Percentiles rank a stretch among this genome's conserved stretches.
These are phyloP conservation scores for Ceratobasidium papillatum DNA, from an alignment of 1,284 basidiomycete species.

Conservation along the genomic window DNA sequence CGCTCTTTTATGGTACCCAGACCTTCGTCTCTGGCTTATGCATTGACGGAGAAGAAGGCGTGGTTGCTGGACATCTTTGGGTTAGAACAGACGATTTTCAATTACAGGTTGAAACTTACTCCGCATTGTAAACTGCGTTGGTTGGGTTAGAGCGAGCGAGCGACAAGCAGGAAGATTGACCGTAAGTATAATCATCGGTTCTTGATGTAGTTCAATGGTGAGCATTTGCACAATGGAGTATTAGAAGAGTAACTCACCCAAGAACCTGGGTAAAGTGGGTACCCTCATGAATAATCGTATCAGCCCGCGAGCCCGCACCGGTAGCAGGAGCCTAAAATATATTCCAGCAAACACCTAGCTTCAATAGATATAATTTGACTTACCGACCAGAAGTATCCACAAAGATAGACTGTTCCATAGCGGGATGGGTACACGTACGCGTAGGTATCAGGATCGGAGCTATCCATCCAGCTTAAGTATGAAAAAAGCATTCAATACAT, in stretches of 20 bases:
- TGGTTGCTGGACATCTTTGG: slow-evolving; percentile 9
- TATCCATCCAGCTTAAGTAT: not conserved
- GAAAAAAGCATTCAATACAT: not conserved
- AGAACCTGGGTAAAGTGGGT: slow-evolving; percentile 39
- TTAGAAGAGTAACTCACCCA: not conserved
- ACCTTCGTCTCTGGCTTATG: not conserved
- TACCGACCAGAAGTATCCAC: slow-evolving; percentile 29
- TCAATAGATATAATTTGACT: not conserved
- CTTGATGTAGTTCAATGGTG: not conserved
- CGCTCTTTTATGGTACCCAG: not conserved
- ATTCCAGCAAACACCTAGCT: not conserved
- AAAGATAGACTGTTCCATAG: slow-evolving; percentile 38
- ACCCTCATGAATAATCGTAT: slow-evolving; percentile 39
- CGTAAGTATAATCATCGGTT: slow-evolving; percentile 38
- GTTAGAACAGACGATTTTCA: not conserved
- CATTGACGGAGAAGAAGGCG: slow-evolving; percentile 32
- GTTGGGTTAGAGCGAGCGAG: slow-evolving; percentile 30
- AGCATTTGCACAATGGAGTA: not conserved
- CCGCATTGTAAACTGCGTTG: slow-evolving; percentile 38
- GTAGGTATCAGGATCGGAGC: slow-evolving; percentile 33
- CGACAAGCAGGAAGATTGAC: slow-evolving; percentile 25
- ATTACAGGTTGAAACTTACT: not conserved
- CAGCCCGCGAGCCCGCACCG: slow-evolving; percentile 36
- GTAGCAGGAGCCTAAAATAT: slow-evolving; percentile 30
- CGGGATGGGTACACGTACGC: slow-evolving; percentile 37